Conservation (phyloP, 805 yeast genomes). For the Sugiyamaella lignohabitans region DNA sequence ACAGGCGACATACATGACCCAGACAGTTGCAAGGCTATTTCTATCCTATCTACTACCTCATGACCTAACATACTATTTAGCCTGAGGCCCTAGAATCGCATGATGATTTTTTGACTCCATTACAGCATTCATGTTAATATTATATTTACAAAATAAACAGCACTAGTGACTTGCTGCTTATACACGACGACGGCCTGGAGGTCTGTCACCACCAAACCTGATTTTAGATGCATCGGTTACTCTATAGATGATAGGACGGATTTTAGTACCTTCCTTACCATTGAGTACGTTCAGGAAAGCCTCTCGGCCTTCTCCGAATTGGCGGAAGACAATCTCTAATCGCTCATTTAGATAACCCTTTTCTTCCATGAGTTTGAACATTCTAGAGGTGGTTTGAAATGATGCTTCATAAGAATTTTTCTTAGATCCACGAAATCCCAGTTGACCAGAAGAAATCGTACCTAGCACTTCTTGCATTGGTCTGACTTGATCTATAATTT, state of each 20-base stretch:
- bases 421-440: conserved; percentile 85
- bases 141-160: too few relatives aligned
- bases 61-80: too few relatives aligned
- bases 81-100: too few relatives aligned
- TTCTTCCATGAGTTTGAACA: conserved; percentile 67
- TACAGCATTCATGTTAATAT: too few relatives aligned
- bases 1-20: too few relatives aligned
- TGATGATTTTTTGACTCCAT: too few relatives aligned
- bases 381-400: conserved; percentile 70
- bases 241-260: conserved; percentile 62
- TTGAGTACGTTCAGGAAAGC: conserved; percentile 78
- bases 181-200: conserved; percentile 63
- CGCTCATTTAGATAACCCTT: conserved; percentile 49
- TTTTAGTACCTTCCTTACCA: conserved; percentile 77
- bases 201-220: conserved; percentile 87
- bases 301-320: conserved; percentile 83
- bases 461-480: conserved; percentile 70
- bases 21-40: too few relatives aligned
- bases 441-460: conserved; percentile 70
- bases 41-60: too few relatives aligned
- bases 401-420: conserved; percentile 92
- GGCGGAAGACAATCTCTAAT: conserved; percentile 70
- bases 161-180: conserved; percentile 15
- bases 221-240: conserved; percentile 73
- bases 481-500: conserved; percentile 60